Evolutionary conservation across 768 basidiomycete genomes (phyloP), one percentile per base, ranked within the genome.

Genomic region (Crassisporium funariophilum): DNA sequence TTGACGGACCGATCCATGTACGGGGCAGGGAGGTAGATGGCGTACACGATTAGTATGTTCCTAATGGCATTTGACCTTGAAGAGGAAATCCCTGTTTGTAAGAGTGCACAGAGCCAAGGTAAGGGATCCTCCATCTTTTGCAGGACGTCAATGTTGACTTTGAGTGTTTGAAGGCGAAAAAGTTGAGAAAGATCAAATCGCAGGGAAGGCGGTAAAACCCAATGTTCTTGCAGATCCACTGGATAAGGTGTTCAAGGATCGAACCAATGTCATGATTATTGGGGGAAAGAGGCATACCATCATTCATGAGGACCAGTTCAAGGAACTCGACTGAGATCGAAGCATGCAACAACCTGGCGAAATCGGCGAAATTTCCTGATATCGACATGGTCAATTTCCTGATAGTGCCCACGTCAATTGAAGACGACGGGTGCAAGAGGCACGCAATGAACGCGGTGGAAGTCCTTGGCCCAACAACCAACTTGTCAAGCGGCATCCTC

Each of bases 1-100:
- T 61, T 58, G 20, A 52, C 41, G 7, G 58, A 60, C 21, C 55
- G 56, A 44, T 66, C 61, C 60, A 66, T 64, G 46, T 64, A 66
- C 3, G 63, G 63, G 19, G 56, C 56, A 2, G 65, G 65, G 34
- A 66, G 58, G 35, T 63, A 66, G 1, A 64, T 21, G 25, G 57
- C 49, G 47, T 64, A 64, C 15, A 58, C 45, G 37, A 66, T 48
- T 44, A 52, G 50, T 23, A 64, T 51, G 2, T 34, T 22, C 8
- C 51, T 42, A 16, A 66, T 42, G 9, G 40, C 27, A 41, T 59
- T 64, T 21, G 5, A 19, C 20, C 46, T 41, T 2, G 52, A 41
- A 10, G 54, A 35, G 24, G 52, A 45, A 20, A 60, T 42, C 6
- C 56, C 56, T 11, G 60, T 60, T 35, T 46, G 47, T n/a, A 66